Evolutionary conservation across 176 grass and related monocot species (phyloP).

Genomic region (Neostapfia colusana): DNA sequence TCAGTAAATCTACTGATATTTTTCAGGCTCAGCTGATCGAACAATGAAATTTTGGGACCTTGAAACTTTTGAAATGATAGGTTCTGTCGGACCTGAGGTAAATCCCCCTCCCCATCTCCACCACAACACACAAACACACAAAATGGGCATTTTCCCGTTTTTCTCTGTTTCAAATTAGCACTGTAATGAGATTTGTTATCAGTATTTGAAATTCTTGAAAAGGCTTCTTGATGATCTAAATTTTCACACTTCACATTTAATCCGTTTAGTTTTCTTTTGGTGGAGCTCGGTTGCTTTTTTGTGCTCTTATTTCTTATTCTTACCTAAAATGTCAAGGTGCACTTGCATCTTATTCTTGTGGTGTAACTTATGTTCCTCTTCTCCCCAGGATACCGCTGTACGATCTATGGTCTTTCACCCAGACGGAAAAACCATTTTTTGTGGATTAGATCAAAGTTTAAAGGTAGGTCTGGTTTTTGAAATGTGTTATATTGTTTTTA

Average conservation of each 20-base stretch:
- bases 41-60: slow-evolving; percentile 99
- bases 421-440: slow-evolving; percentile 93
- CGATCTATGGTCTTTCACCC: slow-evolving; percentile 90
- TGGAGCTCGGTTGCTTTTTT: slow-evolving; percentile 5
- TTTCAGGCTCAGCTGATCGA: slow-evolving; percentile 77
- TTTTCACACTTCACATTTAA: background rate
- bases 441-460: slow-evolving; percentile 76
- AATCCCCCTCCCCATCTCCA: background rate
- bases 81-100: slow-evolving; percentile 93
- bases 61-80: slow-evolving; percentile 98
- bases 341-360: background rate
- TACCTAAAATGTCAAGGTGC: background rate
- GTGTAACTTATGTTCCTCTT: background rate
- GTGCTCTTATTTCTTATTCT: background rate
- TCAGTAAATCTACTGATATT: slow-evolving; percentile 31
- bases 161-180: slow-evolving; percentile 25
- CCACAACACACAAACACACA: no score
- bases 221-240: background rate
- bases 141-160: background rate
- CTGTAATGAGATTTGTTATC: background rate
- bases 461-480: slow-evolving; percentile 55
- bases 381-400: slow-evolving; percentile 58
- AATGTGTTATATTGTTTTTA: slow-evolving; percentile 1
- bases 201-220: background rate
- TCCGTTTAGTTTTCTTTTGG: slow-evolving; percentile 11